Evolutionary conservation across 129 eudicot genomes (phyloP), one percentile per base, ranked within the genome.

Genomic region (Ambrosia artemisiifolia): DNA sequence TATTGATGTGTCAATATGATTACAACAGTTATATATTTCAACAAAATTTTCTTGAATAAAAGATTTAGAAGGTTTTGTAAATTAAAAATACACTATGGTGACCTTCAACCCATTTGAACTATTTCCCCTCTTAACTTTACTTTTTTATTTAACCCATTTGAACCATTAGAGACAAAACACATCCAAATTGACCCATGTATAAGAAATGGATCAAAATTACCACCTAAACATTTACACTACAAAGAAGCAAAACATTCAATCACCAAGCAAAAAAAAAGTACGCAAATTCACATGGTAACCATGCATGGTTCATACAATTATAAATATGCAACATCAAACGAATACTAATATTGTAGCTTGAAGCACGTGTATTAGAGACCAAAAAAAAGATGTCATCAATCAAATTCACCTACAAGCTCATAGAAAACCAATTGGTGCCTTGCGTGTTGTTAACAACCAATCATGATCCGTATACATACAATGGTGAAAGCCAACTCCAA

Each of bases 381-480:
- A 24, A 35, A 71, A 56, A 56, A 71, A 60, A 28, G 19, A 60
- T 13, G 65, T 13, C 33, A 60, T 60, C 65, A 60, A 24, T 24
- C 28, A 24, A 24, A 24, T 24, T 60, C 65, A 30, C 65, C 65
- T 32, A 60, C 34, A 60, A 30, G 5, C 34, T 14, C 17, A 38
- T 30, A 32, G 65, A 24, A 60, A 57, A 57, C n/a, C 38, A 57
- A 57, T 57, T 24, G 38, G 63, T 57, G 11, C 19, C 10, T 60
- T 60, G 65, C 35, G 67, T 63, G 71, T 63, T 63, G 71, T 63
- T 73, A 73, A 46, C 3, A 62, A 17, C 70, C 32, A 33, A 47
- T 63, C 48, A 49, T 40, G 55, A 71, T 38, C 28, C 46, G 11
- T 38, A 40, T 20, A 56, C 67, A 19, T 20, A 71, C 36, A 14